Evolutionary conservation across 768 basidiomycete genomes (phyloP).

Genomic region (Candolleomyces eurysporus): DNA sequence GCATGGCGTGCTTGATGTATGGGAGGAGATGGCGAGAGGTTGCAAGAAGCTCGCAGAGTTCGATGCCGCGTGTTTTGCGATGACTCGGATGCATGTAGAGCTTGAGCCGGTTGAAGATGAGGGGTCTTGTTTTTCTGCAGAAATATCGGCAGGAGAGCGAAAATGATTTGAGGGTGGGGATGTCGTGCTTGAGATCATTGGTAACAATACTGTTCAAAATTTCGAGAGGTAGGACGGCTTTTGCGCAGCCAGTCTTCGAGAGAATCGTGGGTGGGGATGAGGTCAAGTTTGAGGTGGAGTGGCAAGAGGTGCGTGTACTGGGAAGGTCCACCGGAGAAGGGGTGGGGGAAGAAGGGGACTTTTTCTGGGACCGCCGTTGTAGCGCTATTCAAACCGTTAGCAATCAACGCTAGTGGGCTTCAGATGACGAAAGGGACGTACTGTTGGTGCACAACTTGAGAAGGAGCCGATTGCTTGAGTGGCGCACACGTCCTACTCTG

Average conservation of each 20-base stretch:
- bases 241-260: background rate
- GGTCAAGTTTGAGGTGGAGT: background rate
- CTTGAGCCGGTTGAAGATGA: constrained; percentile 1
- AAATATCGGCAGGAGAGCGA: constrained; percentile 5
- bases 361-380: background rate
- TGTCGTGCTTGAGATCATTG: background rate
- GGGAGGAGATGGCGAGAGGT: constrained; percentile 3
- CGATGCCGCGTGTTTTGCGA: background rate
- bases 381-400: background rate
- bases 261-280: background rate
- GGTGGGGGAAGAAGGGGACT: background rate
- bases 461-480: background rate
- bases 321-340: background rate
- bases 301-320: background rate
- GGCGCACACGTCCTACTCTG: background rate
- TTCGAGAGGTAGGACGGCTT: constrained; percentile 1
- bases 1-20: constrained; percentile 2
- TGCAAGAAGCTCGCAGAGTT: background rate
- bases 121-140: background rate
- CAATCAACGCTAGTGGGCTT: background rate
- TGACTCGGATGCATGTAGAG: background rate
- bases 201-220: background rate
- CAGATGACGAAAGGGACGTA: background rate
- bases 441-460: background rate
- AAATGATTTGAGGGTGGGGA: constrained; percentile 1